phyloP scores from a whole-genome alignment of 495 filamentous ascomycete genomes.

The Recurvomyces mirabilis region DNA sequence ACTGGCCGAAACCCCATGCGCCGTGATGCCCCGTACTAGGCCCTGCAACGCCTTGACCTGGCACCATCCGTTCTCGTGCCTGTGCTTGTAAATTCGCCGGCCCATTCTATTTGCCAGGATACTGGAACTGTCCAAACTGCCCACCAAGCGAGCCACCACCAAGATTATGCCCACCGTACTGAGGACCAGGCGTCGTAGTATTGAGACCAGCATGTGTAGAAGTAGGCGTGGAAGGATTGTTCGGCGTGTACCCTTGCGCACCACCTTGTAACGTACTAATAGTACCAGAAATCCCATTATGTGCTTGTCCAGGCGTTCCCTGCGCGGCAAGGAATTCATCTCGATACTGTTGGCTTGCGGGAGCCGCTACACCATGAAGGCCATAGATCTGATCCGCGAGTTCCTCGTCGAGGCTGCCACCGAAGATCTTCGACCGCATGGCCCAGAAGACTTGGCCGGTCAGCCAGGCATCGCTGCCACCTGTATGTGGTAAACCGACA shows the following conservation, averaged over 20 bases:
- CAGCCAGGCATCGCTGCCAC: constrained; percentile 80
- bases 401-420: constrained; percentile 71
- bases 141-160: constrained; percentile 5
- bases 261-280: constrained; percentile 6
- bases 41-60: too few relatives aligned
- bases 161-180: neutral
- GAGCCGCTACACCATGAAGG: constrained; percentile 52
- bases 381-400: constrained; percentile 92
- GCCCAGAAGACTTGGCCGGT: constrained; percentile 50
- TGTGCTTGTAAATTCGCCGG: too few relatives aligned
- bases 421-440: constrained; percentile 59
- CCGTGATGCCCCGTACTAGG: too few relatives aligned
- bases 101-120: too few relatives aligned
- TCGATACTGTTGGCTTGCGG: constrained; percentile 34
- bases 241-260: constrained; percentile 15
- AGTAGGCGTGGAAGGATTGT: constrained; percentile 29
- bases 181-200: constrained; percentile 17
- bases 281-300: constrained; percentile 12
- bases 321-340: constrained; percentile 28
- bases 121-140: constrained; percentile 13
- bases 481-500: constrained; percentile 75
- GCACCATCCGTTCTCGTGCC: too few relatives aligned
- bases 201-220: constrained; percentile 27
- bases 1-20: too few relatives aligned
- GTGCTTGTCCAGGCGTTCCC: constrained; percentile 13